These are phyloP conservation scores for Solanum rostratum DNA, from an alignment of 257 asterid species.

Conservation along the genomic window DNA sequence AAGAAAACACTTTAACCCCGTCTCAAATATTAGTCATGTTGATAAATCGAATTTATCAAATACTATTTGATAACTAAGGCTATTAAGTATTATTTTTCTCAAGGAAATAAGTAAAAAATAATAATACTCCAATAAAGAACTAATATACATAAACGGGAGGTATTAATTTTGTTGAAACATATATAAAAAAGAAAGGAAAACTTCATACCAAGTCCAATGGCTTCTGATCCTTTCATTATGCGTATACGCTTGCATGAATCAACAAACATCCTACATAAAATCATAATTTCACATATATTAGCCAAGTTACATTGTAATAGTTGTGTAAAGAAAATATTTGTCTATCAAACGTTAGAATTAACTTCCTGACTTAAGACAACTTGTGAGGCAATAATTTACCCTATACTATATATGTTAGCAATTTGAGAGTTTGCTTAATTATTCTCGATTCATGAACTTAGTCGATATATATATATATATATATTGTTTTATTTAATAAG, in stretches of 20 bases:
- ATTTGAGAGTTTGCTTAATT: too few species aligned
- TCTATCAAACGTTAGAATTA: too few species aligned
- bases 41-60: neutral
- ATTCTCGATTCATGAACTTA: too few species aligned
- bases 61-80: neutral
- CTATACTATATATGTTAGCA: too few species aligned
- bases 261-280: conserved; percentile 29
- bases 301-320: neutral
- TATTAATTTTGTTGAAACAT: neutral
- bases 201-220: conserved; percentile 36
- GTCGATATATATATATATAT: too few species aligned
- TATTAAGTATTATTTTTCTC: neutral
- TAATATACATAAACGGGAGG: neutral
- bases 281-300: neutral
- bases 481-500: too few species aligned
- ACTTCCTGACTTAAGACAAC: too few species aligned
- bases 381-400: too few species aligned
- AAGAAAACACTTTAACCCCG: neutral
- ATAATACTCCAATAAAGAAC: too few species aligned
- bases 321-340: too few species aligned
- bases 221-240: conserved; percentile 45
- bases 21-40: neutral
- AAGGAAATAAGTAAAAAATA: neutral
- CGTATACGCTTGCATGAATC: conserved; percentile 46
- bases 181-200: neutral